Conservation (phyloP, 352 stramenopile genomes). For the Phytophthora meadii region DNA sequence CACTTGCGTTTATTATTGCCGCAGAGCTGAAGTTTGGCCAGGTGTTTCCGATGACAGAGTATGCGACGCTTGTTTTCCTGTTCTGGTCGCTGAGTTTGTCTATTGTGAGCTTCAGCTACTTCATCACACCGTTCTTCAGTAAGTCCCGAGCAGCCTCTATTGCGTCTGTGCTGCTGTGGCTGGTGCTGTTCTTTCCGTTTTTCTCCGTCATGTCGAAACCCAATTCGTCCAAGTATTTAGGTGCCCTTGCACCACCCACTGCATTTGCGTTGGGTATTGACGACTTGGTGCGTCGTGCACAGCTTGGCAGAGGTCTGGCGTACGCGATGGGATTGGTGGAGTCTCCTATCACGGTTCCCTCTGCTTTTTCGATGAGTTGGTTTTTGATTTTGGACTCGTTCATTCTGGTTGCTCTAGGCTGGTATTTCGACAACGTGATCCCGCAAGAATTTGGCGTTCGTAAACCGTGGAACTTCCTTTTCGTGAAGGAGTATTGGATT, state of each 20-base stretch:
- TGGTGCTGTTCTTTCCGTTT: constrained; percentile 81
- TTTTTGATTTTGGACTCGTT: constrained; percentile 85
- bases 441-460: constrained; percentile 91
- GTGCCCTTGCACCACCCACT: constrained; percentile 66
- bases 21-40: constrained; percentile 69
- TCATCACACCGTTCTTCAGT: constrained; percentile 75
- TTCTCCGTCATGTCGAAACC: constrained; percentile 67
- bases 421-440: constrained; percentile 95
- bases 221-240: constrained; percentile 58
- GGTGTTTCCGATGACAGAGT: constrained; percentile 69
- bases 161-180: constrained; percentile 70
- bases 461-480: constrained; percentile 93
- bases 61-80: constrained; percentile 67
- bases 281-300: constrained; percentile 60
- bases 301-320: constrained; percentile 62
- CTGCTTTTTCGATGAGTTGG: constrained; percentile 61
- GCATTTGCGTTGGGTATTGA: constrained; percentile 80
- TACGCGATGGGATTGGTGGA: constrained; percentile 57
- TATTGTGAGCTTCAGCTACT: constrained; percentile 74
- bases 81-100: constrained; percentile 71
- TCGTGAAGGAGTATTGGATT: constrained; percentile 49
- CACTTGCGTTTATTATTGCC: constrained; percentile 54
- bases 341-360: constrained; percentile 49
- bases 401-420: constrained; percentile 85
- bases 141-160: constrained; percentile 72